Base-by-base conservation (phyloP, 371 early-diverging fungal genomes). In the Smittium culicis region DNA sequence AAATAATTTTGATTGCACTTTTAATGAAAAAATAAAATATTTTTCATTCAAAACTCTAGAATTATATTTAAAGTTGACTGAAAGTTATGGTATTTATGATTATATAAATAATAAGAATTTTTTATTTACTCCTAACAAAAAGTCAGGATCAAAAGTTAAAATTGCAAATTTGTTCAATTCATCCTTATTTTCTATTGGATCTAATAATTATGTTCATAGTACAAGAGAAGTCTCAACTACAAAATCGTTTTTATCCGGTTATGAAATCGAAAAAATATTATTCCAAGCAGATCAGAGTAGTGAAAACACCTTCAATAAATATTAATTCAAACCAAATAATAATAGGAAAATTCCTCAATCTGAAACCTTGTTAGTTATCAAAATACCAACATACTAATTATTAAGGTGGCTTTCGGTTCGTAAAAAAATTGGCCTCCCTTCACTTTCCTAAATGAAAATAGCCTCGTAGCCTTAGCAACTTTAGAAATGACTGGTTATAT, bases 61-160 rank as follows among this genome's bases (percentile, higher is more conserved):
- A 59, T 14, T 59, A 11, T 59, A 59, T 59, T 31, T 59, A 59
- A 59, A 59, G 25, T 8, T 59, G n/a, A 59, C 60, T 31, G n/a
- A 59, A 59, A 59, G 16, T 8, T 31, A 59, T 59, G 60, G 11
- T 59, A 59, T 25, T 11, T 8, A n/a, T 5, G 60, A 59, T 28
- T n/a, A 28, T 8, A 59, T 16, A 59, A 27, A 59, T 27, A 59
- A 8, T 59, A 59, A 16, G 60, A 16, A 16, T 31, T 59, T 59
- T 59, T 8, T 59, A 25, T 11, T n/a, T 31, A 59, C 27, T 16
- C 60, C 31, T 16, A 5, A 25, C n/a, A 31, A 16, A 25, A 59
- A 59, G 5, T 31, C 25, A 11, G 60, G 16, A 59, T 59, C 60
- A 59, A 59, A 59, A 8, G 60, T 8, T 27, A 59, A 8, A 11